phyloP scores from a whole-genome alignment of 179 eudicot genomes.

The Actinidia arguta region DNA sequence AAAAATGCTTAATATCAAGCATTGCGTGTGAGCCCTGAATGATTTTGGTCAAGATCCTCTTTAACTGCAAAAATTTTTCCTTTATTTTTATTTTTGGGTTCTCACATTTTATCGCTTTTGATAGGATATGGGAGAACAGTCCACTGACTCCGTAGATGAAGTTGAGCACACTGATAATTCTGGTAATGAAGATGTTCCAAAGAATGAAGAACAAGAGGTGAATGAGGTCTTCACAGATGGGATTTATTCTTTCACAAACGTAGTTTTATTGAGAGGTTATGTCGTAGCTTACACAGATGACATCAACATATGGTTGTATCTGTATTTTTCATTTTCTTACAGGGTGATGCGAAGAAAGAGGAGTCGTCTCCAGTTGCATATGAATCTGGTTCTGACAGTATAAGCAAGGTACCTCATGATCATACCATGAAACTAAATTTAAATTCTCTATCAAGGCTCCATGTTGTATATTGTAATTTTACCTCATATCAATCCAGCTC shows the following conservation, averaged over 20 bases:
- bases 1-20: not conserved
- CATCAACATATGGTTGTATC: conserved; percentile 6
- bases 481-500: not conserved
- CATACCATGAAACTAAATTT: not conserved
- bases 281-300: not conserved
- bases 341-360: conserved; percentile 37
- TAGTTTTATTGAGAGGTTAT: conserved; percentile 2
- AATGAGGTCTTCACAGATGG: conserved; percentile 22
- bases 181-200: conserved; percentile 27
- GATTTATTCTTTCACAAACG: conserved; percentile 2
- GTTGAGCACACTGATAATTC: conserved; percentile 40
- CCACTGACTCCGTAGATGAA: conserved; percentile 38
- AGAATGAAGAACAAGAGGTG: conserved; percentile 50
- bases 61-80: conserved; percentile 12
- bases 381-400: conserved; percentile 45
- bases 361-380: conserved; percentile 43
- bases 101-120: conserved; percentile 18
- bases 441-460: not conserved
- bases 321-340: conserved; percentile 5
- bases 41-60: conserved; percentile 1
- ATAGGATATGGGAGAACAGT: conserved; percentile 53
- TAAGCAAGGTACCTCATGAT: conserved; percentile 51
- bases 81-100: not conserved
- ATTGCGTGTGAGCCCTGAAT: not conserved
- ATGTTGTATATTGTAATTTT: not conserved